Percentiles rank a stretch among this genome's conserved stretches.
Conservation (phyloP, 768 basidiomycete species). For the Russula lepida region DNA sequence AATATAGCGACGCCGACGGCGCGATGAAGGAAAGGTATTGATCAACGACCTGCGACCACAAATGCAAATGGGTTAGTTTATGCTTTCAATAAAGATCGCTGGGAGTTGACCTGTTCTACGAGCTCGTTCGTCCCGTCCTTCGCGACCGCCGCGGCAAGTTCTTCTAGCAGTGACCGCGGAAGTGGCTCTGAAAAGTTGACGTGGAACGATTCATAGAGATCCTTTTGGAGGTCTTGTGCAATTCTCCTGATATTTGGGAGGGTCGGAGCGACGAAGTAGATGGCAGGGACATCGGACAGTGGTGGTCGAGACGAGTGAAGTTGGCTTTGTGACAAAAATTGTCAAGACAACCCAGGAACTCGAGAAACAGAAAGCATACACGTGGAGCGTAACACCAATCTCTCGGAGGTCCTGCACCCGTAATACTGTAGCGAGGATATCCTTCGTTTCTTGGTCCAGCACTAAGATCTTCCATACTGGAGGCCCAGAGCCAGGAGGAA, state of each 20-base stretch:
- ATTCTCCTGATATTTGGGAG: slow-evolving; percentile 80
- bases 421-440: slow-evolving; percentile 89
- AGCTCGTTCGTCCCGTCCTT: slow-evolving; percentile 74
- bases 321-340: slow-evolving; percentile 50
- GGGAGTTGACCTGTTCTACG: slow-evolving; percentile 56
- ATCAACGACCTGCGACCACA: slow-evolving; percentile 64
- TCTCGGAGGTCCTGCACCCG: slow-evolving; percentile 95
- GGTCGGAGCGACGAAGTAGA: slow-evolving; percentile 94
- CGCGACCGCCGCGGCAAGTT: slow-evolving; percentile 84
- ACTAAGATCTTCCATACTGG: slow-evolving; percentile 96
- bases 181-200: slow-evolving; percentile 93
- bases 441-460: slow-evolving; percentile 91
- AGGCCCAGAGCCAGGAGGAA: slow-evolving; percentile 49
- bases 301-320: slow-evolving; percentile 83
- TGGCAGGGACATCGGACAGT: slow-evolving; percentile 89
- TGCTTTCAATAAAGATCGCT: slow-evolving; percentile 18
- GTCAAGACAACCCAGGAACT: not conserved
- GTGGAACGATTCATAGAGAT: slow-evolving; percentile 87
- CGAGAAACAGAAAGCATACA: slow-evolving; percentile 48
- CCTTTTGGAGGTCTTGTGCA: slow-evolving; percentile 85
- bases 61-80: not conserved
- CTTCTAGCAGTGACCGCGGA: slow-evolving; percentile 82
- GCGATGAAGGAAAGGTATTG: slow-evolving; percentile 96
- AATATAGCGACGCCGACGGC: slow-evolving; percentile 89
- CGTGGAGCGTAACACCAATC: slow-evolving; percentile 94